Base-by-base conservation (phyloP, 2,329 filamentous ascomycete genomes). In the Pyrenochaeta sp. region DNA sequence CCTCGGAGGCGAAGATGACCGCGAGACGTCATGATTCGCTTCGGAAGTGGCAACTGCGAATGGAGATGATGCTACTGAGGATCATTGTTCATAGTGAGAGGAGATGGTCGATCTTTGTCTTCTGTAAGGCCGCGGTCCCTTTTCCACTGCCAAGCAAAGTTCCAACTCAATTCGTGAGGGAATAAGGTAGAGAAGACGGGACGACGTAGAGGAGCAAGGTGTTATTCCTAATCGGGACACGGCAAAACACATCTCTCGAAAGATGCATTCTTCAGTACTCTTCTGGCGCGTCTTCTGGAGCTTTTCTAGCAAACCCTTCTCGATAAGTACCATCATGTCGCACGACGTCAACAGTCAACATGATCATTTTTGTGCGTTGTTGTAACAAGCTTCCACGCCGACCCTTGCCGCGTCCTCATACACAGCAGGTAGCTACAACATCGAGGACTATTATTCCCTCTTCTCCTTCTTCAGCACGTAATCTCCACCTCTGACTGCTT, bases 401-500 rank as follows among this genome's bases (percentile, higher is more conserved):
- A 36, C 12, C 32, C 32, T 13, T 36, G 32, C 12, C 32, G 32
- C 32, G 32, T 36, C 12, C 6, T 36, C 19, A 36, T 36, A 36
- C 32, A 36, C 32, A 6, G 32, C 32, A 36, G 32, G 32, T 15
- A 36, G 32, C 32, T 36, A 36, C 32, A 9, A 36, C 32, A 36
- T 36, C 32, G 8, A 2, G 13, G 5, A 10, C 6, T 19, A 27
- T 30, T 8, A 28, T 53, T 3, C 13, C 37, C 12, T 43, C 15
- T 24, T 55, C 56, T 72, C 69, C 55, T 68, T 71, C 56, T 65
- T 64, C 40, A 77, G 34, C 43, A 77, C 55, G 32, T 75, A 77
- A 40, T 77, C 74, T 5, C 68, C 71, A 0, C 74, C 73, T 22
- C 59, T 49, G 1, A 78, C 43, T 44, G 76, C 74, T 55, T 74